Percentiles rank a stretch among this genome's conserved stretches.
Conservation (phyloP, 2,329 filamentous ascomycete species). For the Fusarium foetens region DNA sequence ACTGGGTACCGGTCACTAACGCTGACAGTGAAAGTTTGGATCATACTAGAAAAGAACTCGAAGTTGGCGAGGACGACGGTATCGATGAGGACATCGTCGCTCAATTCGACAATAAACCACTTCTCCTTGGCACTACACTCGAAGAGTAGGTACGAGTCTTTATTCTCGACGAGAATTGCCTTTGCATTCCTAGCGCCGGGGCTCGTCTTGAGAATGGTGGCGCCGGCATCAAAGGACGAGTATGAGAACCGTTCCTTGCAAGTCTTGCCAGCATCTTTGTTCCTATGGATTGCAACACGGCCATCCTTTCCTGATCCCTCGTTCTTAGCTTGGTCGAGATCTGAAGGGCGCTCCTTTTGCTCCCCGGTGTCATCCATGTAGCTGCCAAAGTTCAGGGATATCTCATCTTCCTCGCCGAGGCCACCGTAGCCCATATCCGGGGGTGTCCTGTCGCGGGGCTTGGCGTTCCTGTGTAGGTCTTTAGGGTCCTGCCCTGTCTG, state of each 20-base stretch:
- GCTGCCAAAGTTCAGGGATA: conserved; percentile 66
- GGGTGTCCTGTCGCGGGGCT: conserved; percentile 60
- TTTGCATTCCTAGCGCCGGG: conserved; percentile 86
- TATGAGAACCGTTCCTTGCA: conserved; percentile 99
- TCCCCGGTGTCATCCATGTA: conserved; percentile 41
- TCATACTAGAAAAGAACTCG: conserved; percentile 98
- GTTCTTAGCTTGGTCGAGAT: conserved; percentile 24
- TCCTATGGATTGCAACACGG: conserved; percentile 69
- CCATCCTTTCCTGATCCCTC: conserved; percentile 53
- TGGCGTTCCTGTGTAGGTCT: conserved; percentile 70
- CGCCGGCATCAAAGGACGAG: conserved; percentile 95
- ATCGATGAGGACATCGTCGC: conserved; percentile 86
- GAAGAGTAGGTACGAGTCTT: conserved; percentile 98
- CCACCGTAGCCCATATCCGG: conserved; percentile 78
- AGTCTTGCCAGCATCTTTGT: conserved; percentile 94
- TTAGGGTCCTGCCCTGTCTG: conserved; percentile 80
- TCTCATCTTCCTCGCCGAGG: conserved; percentile 88
- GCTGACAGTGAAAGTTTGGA: conserved; percentile 88
- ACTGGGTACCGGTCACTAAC: conserved; percentile 95
- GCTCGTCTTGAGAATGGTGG: conserved; percentile 91
- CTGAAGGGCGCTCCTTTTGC: conserved; percentile 5
- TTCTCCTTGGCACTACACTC: conserved; percentile 89
- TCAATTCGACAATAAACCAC: conserved; percentile 93
- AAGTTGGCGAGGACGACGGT: conserved; percentile 98
- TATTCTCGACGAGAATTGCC: conserved; percentile 92